A percentile compares a stretch with the other conserved stretches of the same genome.
Conservation (phyloP, 2,329 filamentous ascomycete species). For the Penicillium sp. region DNA sequence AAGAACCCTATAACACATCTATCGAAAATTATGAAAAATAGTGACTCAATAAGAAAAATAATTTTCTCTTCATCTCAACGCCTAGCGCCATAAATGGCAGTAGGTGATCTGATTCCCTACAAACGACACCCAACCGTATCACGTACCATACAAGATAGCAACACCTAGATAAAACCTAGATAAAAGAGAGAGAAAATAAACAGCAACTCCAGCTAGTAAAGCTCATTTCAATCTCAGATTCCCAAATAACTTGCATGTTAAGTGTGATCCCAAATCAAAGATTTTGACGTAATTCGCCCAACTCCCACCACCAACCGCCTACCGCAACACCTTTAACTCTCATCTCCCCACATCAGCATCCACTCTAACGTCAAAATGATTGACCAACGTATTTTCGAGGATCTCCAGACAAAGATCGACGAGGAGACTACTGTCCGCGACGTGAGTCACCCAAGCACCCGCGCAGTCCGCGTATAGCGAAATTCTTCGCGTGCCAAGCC, state of each 20-base stretch:
- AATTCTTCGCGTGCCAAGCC: constrained; percentile 24
- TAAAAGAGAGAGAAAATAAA: background rate
- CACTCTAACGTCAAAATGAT: constrained; percentile 55
- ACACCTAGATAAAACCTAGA: background rate
- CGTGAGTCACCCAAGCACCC: constrained; percentile 40
- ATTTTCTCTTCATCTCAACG: background rate
- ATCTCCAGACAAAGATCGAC: constrained; percentile 85
- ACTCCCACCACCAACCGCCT: constrained; percentile 10
- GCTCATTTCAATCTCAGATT: background rate
- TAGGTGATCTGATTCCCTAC: background rate
- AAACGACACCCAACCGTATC: background rate
- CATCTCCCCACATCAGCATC: background rate
- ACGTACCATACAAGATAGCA: background rate
- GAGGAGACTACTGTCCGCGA: constrained; percentile 81
- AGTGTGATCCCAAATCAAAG: background rate
- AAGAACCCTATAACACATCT: background rate
- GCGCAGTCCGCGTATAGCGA: constrained; percentile 3
- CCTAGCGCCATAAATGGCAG: background rate
- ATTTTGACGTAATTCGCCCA: constrained; percentile 17
- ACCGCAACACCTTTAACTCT: constrained; percentile 15
- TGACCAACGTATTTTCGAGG: constrained; percentile 80
- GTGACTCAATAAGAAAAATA: background rate
- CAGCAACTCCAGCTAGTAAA: too few relatives aligned
- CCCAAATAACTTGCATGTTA: background rate
- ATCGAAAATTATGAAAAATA: background rate